phyloP scores from a whole-genome alignment of 2,329 filamentous ascomycete species.

The Thielaviopsis populi region DNA sequence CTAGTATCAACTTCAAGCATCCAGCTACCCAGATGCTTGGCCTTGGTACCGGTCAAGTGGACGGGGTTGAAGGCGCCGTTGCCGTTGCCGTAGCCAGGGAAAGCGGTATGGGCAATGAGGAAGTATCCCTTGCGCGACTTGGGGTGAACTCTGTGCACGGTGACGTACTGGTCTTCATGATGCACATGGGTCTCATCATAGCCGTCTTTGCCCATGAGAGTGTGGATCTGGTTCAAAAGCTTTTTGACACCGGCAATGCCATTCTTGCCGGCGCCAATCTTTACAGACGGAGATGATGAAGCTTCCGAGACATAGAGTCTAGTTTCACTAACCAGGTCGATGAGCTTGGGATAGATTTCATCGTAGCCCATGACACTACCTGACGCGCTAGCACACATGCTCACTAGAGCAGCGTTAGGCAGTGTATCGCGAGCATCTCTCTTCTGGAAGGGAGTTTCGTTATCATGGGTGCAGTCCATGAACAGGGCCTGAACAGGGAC shows the following conservation, averaged over 20 bases:
- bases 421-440: constrained; percentile 86
- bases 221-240: constrained; percentile 86
- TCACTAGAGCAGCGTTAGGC: constrained; percentile 82
- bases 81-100: constrained; percentile 74
- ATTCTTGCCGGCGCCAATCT: constrained; percentile 54
- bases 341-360: constrained; percentile 80
- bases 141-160: constrained; percentile 87
- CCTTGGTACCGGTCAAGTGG: constrained; percentile 68
- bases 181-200: constrained; percentile 95
- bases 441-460: constrained; percentile 90
- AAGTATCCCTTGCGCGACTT: constrained; percentile 88
- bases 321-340: constrained; percentile 87
- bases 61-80: constrained; percentile 70
- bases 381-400: constrained; percentile 87
- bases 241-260: constrained; percentile 88
- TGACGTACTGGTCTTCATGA: constrained; percentile 91
- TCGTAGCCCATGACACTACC: constrained; percentile 98
- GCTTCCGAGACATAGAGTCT: constrained; percentile 67
- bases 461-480: constrained; percentile 99
- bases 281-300: constrained; percentile 44
- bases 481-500: constrained; percentile 85
- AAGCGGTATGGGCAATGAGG: constrained; percentile 89
- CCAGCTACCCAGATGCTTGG: constrained; percentile 79
- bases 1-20: constrained; percentile 75
- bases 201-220: constrained; percentile 83